Evolutionary conservation across 148 eudicot genomes (phyloP).

Genomic region (Cornus controversa): DNA sequence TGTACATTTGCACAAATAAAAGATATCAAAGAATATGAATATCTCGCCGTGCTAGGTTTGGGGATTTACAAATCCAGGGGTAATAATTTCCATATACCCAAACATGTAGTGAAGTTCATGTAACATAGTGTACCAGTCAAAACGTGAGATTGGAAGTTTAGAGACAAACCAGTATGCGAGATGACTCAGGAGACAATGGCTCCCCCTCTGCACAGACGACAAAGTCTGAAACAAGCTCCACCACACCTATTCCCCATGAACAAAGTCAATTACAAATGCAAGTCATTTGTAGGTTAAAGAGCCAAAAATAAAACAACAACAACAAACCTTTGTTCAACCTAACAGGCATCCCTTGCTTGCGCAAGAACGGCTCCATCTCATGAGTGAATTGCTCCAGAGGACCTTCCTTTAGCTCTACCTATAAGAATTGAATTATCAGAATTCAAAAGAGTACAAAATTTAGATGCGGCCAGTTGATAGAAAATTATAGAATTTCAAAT

Average conservation of each 20-base stretch:
- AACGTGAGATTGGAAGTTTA: neutral
- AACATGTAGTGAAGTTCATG: no score
- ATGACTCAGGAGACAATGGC: constrained; percentile 81
- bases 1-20: no score
- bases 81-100: no score
- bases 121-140: neutral
- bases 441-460: neutral
- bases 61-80: no score
- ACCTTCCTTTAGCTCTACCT: constrained; percentile 97
- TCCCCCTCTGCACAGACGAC: constrained; percentile 89
- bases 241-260: constrained; percentile 53
- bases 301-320: neutral
- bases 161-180: constrained; percentile 83
- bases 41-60: no score
- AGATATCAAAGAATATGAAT: no score
- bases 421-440: constrained; percentile 7
- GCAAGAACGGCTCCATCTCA: constrained; percentile 96
- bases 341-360: constrained; percentile 98
- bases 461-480: neutral
- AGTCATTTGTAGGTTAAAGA: neutral
- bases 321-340: constrained; percentile 76
- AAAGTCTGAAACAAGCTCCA: constrained; percentile 87
- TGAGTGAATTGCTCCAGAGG: constrained; percentile 86
- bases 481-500: neutral
- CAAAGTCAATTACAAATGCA: constrained; percentile 7